Base-by-base conservation (phyloP, 2,329 filamentous ascomycete species). In the Lasiodiplodia citricola region DNA sequence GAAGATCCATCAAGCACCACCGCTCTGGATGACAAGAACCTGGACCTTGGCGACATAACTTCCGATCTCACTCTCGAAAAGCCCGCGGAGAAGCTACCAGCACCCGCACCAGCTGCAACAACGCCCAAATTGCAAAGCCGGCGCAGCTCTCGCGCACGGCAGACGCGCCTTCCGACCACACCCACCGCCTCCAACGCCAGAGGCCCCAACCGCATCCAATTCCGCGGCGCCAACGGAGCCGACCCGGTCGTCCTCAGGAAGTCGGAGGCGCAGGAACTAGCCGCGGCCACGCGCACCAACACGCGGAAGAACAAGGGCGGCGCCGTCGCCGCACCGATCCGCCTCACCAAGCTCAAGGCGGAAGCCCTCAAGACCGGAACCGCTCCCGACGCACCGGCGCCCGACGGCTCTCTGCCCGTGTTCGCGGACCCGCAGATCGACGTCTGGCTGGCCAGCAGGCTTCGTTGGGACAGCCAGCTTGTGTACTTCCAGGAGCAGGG, bases 261-360 rank as follows among this genome's bases (percentile, higher is more conserved):
- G 71, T 81, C 80, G 6, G 83, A 86, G 68, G 83, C 83, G 18
- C 84, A 86, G 69, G 81, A 84, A 68, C 74, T 85, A 10, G 79
- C 83, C 13, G 73, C 80, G 13, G 66, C 80, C 18, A 86, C 84
- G 1, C 78, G 80, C 41, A 76, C 75, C 62, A 86, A 86, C 71
- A 86, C 84, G 10, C 78, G 81, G 51, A 83, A 82, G 73, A 86
- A 86, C 74, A 86, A 85, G 69, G 80, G 81, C 56, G 81, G 80
- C 28, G 78, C 80, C 18, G 71, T 85, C 28, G 74, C 81, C 65
- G 83, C 84, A 55, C 76, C 73, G n/a, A 71, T 81, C 10, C 78
- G 81, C 38, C 74, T 86, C 13, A 75, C 79, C 28, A 83, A 82
- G 68, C 75, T 86, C 11, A 74, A 75, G 11, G 74, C 74, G 13